Percentiles rank a stretch among this genome's conserved stretches.
Conservation (phyloP, 2,329 filamentous ascomycete species). For the Coniosporium tulheliwenetii region DNA sequence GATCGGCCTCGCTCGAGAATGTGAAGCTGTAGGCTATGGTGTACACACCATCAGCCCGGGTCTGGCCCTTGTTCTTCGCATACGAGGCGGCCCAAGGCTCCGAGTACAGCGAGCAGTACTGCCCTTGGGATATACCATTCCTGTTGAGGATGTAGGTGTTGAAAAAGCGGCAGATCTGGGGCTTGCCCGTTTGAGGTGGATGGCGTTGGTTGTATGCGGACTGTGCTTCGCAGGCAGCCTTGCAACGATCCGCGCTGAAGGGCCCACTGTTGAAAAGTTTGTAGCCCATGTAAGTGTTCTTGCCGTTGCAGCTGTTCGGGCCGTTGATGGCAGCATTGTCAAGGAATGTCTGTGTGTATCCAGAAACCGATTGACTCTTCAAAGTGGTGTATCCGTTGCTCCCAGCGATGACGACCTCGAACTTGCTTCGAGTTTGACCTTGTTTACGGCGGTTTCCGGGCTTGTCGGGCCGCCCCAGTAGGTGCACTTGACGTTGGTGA, state of each 20-base stretch:
- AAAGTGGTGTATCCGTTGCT: not conserved
- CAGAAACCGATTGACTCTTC: conserved; percentile 1
- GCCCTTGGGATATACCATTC: conserved; percentile 8
- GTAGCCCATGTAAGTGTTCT: conserved; percentile 12
- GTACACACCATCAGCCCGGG: conserved; percentile 6
- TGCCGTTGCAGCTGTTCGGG: conserved; percentile 12
- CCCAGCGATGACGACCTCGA: conserved; percentile 5
- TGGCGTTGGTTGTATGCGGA: conserved; percentile 7
- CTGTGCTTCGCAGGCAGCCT: conserved; percentile 9
- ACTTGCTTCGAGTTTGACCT: conserved; percentile 9
- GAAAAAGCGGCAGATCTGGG: conserved; percentile 15
- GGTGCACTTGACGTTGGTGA: conserved; percentile 15
- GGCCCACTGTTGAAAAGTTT: conserved; percentile 13
- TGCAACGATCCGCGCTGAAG: conserved; percentile 16
- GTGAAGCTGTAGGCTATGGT: conserved; percentile 6
- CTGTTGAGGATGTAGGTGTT: conserved; percentile 17
- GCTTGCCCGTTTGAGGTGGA: conserved; percentile 5
- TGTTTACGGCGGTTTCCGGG: conserved; percentile 9
- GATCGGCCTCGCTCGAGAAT: conserved; percentile 4
- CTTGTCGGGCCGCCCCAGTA: conserved; percentile 12
- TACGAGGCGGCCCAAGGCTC: conserved; percentile 6
- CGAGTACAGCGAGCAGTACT: conserved; percentile 14
- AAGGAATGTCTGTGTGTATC: conserved; percentile 8
- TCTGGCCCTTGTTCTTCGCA: conserved; percentile 9
- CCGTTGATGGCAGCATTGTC: conserved; percentile 14